Evolutionary conservation across 2,329 filamentous ascomycete genomes (phyloP), one percentile per base, ranked within the genome.

Genomic region (Penicillium sp.): DNA sequence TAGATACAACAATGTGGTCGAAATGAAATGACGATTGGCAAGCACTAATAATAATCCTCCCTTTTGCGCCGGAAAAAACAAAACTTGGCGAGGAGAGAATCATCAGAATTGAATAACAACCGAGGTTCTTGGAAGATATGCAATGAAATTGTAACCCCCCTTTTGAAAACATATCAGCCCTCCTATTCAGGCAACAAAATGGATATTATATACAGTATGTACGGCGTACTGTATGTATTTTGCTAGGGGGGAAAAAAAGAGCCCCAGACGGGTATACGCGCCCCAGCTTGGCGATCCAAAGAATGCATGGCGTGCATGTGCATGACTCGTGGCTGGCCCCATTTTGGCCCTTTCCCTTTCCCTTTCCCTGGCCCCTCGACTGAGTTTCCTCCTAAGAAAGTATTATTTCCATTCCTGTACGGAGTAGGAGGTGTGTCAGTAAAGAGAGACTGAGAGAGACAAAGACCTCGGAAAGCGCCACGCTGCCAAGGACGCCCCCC

Each of bases 291-390:
- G 53, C 24, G 57, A 63, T 58, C 44, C 60, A 45, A 53, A 24
- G 30, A 64, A 61, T 59, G 54, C 65, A 64, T 66, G 65, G 62
- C 65, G 30, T 69, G 58, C 66, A 70, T 66, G 30, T 69, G 58
- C 66, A 70, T 66, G 60, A 64, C 65, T 69, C 68, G 65, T 65
- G 68, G 57, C 56, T 35, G 38, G 19, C 57, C 40, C 50, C 50
- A 33, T 50, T 35, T 35, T 50, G 13, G 17, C 47, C 45, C 45
- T 47, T 19, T 22, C 19, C 40, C 19, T 19, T 38, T 38, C 10
- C 30, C 12, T 33, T 4, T 4, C 30, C 2, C 9, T 33, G 9
- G 9, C 12, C 8, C 10, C 30, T 10, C 30, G 30, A 33, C 30
- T 33, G 30, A 33, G 9, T 33, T 10, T 10, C 30, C 9, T 12